Evolutionary conservation across 208 protist genomes (phyloP), one percentile per base, ranked within the genome.

Genomic region (Trypanosoma platydactyli): DNA sequence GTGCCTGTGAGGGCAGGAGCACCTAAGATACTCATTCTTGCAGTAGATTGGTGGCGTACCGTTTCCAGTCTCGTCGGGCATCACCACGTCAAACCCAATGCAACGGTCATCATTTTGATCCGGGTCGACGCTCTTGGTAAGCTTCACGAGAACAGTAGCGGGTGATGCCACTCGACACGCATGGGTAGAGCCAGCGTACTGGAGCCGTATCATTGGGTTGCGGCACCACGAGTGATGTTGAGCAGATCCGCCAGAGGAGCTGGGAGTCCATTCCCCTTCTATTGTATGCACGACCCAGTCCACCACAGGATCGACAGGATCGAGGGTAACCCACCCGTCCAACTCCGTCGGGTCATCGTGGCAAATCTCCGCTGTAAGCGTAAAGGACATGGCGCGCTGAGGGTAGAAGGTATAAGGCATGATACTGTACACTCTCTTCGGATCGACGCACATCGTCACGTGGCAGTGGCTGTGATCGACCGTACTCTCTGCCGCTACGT

Each of bases 391-490:
- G 0, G 62, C 40, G n/a, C 83, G 79, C 18, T 78, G 76, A 11
- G 88, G 88, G 22, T 84, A 78, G 65, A 94, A 94, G 22, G 84
- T 88, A 64, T 80, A 93, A 1, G 91, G 88, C 80, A 96, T 91
- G 29, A 96, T 74, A 18, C 86, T 68, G 64, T 93, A 96, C 1
- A 64, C 62, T n/a, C 50, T 69, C n/a, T 67, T 54, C 18, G 45
- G 64, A 35, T 79, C 61, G 38, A 84, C 71, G 20, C 51, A 50
- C 29, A 83, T 73, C 35, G 83, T 79, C 22, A 88, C 44, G 35
- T 52, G 51, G 60, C 81, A 86, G 59, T 78, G 67, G 29, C 41
- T 58, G 25, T 75, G 58, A 58, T 74, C 61, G 5, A 86, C 66
- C 58, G 62, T 58, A 68, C 85, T 95, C 64, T 91, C 84, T 13